phyloP scores from a whole-genome alignment of 2,329 filamentous ascomycete genomes.

The Colletotrichum camelliae region DNA sequence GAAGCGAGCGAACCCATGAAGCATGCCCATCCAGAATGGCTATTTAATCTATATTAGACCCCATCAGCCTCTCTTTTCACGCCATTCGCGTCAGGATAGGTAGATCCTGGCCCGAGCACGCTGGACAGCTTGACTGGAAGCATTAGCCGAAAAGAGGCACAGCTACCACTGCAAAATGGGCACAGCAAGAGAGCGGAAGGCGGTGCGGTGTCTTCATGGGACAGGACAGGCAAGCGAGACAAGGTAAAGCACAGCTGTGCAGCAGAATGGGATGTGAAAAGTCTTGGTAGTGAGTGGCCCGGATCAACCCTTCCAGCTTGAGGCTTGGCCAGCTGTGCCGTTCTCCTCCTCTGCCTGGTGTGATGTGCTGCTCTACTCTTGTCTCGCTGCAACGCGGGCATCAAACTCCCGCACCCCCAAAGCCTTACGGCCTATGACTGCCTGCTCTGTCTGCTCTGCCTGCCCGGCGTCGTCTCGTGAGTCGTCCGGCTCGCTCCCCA shows the following conservation, averaged over 20 bases:
- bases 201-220: background rate
- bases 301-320: background rate
- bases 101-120: background rate
- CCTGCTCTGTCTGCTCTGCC: background rate
- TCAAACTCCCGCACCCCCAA: slow-evolving; percentile 1
- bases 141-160: background rate
- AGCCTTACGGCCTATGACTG: background rate
- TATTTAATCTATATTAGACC: background rate
- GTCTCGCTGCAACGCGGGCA: background rate
- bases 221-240: background rate
- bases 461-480: background rate
- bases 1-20: background rate
- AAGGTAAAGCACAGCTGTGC: background rate
- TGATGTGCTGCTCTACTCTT: background rate
- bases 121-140: background rate
- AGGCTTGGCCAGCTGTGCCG: background rate
- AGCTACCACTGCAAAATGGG: background rate
- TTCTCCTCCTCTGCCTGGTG: background rate
- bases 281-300: background rate
- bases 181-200: background rate
- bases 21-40: background rate
- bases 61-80: background rate
- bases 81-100: background rate
- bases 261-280: background rate
- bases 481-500: background rate